These are phyloP conservation scores for Quaeritorhiza haematococci DNA, from an alignment of 371 early-diverging fungal species.

Conservation along the genomic window DNA sequence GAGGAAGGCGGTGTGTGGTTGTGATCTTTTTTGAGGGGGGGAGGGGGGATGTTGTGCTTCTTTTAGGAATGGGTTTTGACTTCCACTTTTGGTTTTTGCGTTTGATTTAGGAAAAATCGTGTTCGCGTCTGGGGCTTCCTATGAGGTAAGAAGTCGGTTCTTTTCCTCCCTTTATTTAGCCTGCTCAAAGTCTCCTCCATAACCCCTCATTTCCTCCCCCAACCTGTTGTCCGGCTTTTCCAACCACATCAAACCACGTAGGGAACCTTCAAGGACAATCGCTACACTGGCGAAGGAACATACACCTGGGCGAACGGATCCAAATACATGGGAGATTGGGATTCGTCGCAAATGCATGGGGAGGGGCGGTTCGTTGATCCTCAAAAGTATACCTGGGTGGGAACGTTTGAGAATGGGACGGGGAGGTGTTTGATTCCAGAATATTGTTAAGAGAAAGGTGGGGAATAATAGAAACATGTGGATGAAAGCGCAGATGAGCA, in stretches of 20 bases:
- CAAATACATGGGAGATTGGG: constrained; percentile 20
- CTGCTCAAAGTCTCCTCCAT: background rate
- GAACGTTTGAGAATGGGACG: constrained; percentile 9
- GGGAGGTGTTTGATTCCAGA: constrained; percentile 3
- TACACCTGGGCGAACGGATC: constrained; percentile 26
- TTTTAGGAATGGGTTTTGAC: too few relatives aligned
- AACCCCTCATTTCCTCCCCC: background rate
- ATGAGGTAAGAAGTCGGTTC: constrained; percentile 13
- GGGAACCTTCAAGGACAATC: constrained; percentile 26
- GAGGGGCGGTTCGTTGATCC: constrained; percentile 15
- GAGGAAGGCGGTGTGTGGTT: too few relatives aligned
- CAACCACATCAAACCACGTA: background rate
- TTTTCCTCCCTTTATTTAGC: background rate
- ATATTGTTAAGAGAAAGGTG: too few relatives aligned
- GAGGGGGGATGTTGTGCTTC: too few relatives aligned
- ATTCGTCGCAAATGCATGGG: constrained; percentile 15
- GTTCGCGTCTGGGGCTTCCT: constrained; percentile 19
- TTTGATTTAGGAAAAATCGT: constrained; percentile 14
- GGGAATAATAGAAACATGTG: too few relatives aligned
- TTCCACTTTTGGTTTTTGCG: constrained; percentile 1
- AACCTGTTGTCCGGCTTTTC: too few relatives aligned
- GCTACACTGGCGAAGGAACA: constrained; percentile 21
- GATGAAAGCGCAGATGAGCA: too few relatives aligned
- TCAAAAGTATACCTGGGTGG: constrained; percentile 18
- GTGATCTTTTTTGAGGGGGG: too few relatives aligned